These are phyloP conservation scores for Starmerella asiatica DNA, from an alignment of 805 yeast genomes.

Conservation along the genomic window DNA sequence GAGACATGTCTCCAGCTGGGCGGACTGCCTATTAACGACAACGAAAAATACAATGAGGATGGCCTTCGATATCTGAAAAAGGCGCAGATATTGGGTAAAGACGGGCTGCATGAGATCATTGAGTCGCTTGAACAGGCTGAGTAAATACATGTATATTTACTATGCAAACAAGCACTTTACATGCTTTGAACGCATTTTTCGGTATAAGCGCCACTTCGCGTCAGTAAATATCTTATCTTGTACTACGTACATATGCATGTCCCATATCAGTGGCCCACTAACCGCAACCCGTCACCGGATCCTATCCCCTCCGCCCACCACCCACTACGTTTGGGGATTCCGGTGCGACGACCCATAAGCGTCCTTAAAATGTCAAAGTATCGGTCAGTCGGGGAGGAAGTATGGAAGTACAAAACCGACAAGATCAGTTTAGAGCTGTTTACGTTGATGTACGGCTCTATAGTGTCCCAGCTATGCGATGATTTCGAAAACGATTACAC, in stretches of 20 bases:
- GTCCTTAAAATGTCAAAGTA: constrained; percentile 19
- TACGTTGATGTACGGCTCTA: constrained; percentile 88
- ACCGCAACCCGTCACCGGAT: too few species aligned
- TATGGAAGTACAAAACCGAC: constrained; percentile 79
- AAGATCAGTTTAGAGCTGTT: constrained; percentile 86
- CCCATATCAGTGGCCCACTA: too few species aligned
- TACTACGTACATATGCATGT: too few species aligned
- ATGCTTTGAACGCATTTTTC: too few species aligned
- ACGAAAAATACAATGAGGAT: constrained; percentile 53
- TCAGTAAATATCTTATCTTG: too few species aligned
- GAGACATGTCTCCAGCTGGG: constrained; percentile 76
- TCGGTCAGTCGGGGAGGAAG: constrained; percentile 60
- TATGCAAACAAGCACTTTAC: too few species aligned
- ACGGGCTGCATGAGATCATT: constrained; percentile 27
- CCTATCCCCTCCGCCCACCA: too few species aligned
- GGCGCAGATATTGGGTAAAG: constrained; percentile 27
- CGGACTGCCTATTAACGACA: constrained; percentile 52
- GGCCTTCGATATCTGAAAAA: constrained; percentile 41
- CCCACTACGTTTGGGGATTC: too few species aligned
- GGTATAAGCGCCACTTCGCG: too few species aligned
- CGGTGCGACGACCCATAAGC: background rate
- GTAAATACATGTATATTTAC: too few species aligned
- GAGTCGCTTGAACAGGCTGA: too few species aligned
- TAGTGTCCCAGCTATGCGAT: constrained; percentile 79
- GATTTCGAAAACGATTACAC: constrained; percentile 64